Percentiles rank a stretch among this genome's conserved stretches.
phyloP scores from a whole-genome alignment of 176 grass and related monocot species.

The Hyparrhenia diplandra region DNA sequence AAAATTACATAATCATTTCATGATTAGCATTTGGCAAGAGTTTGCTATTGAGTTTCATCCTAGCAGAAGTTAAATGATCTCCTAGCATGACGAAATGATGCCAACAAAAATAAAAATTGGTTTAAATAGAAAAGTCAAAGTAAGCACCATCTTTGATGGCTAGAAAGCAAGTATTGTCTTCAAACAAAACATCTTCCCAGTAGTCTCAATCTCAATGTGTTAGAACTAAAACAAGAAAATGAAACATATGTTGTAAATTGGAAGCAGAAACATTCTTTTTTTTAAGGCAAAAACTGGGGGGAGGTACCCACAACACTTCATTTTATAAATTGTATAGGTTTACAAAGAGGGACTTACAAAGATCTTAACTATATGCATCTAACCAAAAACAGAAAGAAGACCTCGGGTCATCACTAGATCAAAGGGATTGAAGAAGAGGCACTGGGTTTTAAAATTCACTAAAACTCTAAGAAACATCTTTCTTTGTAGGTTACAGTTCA shows the following conservation, averaged over 20 bases:
- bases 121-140: background rate
- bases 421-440: too few species aligned
- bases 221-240: background rate
- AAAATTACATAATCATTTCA: background rate
- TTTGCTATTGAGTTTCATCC: background rate
- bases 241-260: background rate
- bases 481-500: background rate
- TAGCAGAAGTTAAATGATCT: background rate
- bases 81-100: background rate
- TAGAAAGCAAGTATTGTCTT: background rate
- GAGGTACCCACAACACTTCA: too few species aligned
- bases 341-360: too few species aligned
- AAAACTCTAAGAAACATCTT: background rate
- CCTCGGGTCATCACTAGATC: too few species aligned
- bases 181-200: background rate
- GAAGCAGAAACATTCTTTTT: too few species aligned
- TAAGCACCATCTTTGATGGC: background rate
- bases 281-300: too few species aligned
- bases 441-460: too few species aligned
- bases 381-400: too few species aligned
- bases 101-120: background rate
- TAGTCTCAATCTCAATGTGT: background rate
- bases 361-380: too few species aligned
- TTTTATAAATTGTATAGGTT: too few species aligned
- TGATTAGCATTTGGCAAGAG: background rate